Conservation (phyloP, 768 basidiomycete species). For the Crepidotus variabilis region DNA sequence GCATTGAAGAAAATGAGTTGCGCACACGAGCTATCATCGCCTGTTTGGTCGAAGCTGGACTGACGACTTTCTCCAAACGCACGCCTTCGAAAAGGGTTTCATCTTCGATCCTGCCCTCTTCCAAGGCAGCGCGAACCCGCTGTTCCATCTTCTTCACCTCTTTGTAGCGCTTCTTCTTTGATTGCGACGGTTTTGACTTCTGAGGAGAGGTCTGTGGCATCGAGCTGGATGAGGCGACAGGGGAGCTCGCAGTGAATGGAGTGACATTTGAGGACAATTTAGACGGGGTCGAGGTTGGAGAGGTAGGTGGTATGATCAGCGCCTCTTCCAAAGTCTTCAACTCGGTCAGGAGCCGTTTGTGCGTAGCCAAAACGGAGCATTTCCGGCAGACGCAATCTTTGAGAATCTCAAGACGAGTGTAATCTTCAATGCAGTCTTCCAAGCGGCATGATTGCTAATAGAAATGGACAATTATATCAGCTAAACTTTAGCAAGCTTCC, state of each 20-base stretch:
- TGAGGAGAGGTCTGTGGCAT: conserved; percentile 13
- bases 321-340: conserved; percentile 51
- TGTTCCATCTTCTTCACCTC: conserved; percentile 66
- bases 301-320: conserved; percentile 15
- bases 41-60: conserved; percentile 78
- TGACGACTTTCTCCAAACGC: conserved; percentile 72
- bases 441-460: conserved; percentile 60
- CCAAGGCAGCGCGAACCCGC: conserved; percentile 58
- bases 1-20: conserved; percentile 10
- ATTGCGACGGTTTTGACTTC: conserved; percentile 47
- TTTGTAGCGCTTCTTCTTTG: conserved; percentile 73
- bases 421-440: conserved; percentile 83
- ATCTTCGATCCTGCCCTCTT: conserved; percentile 78
- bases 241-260: conserved; percentile 10
- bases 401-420: conserved; percentile 84
- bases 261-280: conserved; percentile 7
- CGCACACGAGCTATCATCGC: conserved; percentile 88
- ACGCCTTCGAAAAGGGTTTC: conserved; percentile 65
- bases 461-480: not conserved
- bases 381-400: conserved; percentile 91
- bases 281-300: not conserved
- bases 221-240: conserved; percentile 11
- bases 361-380: conserved; percentile 83
- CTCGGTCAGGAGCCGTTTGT: conserved; percentile 59
- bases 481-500: not conserved